These are phyloP conservation scores for Lathyrus sativus DNA, from an alignment of 306 rosid species.

Conservation along the genomic window DNA sequence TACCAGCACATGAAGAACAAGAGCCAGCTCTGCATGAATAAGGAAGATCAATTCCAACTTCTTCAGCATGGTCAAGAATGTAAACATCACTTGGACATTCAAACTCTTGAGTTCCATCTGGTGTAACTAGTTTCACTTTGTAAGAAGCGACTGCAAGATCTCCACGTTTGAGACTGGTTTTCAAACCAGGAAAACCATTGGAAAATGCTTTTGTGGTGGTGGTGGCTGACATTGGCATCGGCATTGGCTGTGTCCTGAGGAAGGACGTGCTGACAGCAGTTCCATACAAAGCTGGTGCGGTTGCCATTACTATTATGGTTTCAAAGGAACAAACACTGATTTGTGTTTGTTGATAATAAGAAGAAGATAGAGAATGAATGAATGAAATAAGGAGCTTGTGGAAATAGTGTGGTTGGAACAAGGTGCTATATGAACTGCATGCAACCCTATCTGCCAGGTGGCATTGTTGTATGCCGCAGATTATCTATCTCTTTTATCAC, in stretches of 20 bases:
- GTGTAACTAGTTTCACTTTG: slow-evolving; percentile 73
- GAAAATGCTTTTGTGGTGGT: slow-evolving; percentile 36
- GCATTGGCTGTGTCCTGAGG: slow-evolving; percentile 47
- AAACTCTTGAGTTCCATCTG: slow-evolving; percentile 56
- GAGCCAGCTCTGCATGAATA: slow-evolving; percentile 96
- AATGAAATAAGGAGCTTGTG: slow-evolving; percentile 33
- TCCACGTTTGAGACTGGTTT: slow-evolving; percentile 44
- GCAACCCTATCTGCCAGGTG: slow-evolving; percentile 65
- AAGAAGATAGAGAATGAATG: slow-evolving; percentile 9
- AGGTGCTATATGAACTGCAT: slow-evolving; percentile 24
- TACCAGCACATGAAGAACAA: slow-evolving; percentile 88
- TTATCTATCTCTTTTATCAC: slow-evolving; percentile 52
- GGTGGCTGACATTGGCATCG: neutral
- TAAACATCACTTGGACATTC: slow-evolving; percentile 67
- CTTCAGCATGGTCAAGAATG: slow-evolving; percentile 77
- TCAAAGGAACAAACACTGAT: neutral
- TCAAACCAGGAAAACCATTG: slow-evolving; percentile 29
- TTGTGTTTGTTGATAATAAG: neutral
- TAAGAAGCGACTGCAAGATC: slow-evolving; percentile 49
- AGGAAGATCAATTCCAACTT: slow-evolving; percentile 63
- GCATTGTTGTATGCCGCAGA: slow-evolving; percentile 26
- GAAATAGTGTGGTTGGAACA: slow-evolving; percentile 40
- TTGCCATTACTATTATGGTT: slow-evolving; percentile 43
- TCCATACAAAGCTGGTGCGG: slow-evolving; percentile 45
- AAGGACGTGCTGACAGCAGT: slow-evolving; percentile 65